These are phyloP conservation scores for Aspergillus ellipticus DNA, from an alignment of 495 filamentous ascomycete species.

Conservation along the genomic window DNA sequence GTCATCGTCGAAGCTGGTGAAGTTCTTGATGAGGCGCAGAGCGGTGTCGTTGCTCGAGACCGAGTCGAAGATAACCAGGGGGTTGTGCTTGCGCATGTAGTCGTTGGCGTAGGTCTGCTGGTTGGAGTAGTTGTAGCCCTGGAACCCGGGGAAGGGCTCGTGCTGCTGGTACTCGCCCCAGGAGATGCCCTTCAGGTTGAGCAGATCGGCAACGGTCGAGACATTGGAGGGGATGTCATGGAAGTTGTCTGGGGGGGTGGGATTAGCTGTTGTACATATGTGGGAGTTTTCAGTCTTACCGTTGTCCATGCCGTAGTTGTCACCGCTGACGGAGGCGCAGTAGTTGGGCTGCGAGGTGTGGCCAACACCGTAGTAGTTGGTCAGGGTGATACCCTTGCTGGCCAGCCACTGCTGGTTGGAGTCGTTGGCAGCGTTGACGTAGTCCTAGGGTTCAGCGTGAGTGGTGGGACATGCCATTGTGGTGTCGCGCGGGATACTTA, in stretches of 20 bases:
- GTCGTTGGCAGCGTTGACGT: constrained; percentile 42
- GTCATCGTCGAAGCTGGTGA: constrained; percentile 58
- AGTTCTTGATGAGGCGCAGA: constrained; percentile 59
- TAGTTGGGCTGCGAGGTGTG: constrained; percentile 72
- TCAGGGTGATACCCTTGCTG: constrained; percentile 56
- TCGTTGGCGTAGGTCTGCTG: constrained; percentile 47
- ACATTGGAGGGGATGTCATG: constrained; percentile 51
- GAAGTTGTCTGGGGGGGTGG: constrained; percentile 29
- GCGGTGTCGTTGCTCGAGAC: constrained; percentile 49
- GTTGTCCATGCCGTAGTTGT: constrained; percentile 63
- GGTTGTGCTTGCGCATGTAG: constrained; percentile 74
- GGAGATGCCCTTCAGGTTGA: constrained; percentile 59
- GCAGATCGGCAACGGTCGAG: constrained; percentile 61
- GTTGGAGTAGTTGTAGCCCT: constrained; percentile 51
- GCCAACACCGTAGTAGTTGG: constrained; percentile 57
- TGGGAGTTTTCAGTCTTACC: constrained; percentile 32
- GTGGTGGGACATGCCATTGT: constrained; percentile 10
- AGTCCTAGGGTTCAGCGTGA: constrained; percentile 38
- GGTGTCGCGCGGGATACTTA: constrained; percentile 32
- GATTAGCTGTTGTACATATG: neutral
- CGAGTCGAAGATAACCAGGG: constrained; percentile 53
- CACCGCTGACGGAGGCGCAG: constrained; percentile 53
- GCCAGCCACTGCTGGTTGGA: constrained; percentile 52
- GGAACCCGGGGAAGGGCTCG: constrained; percentile 61
- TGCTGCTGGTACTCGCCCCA: constrained; percentile 68